Evolutionary conservation across 352 stramenopile species (phyloP).

Genomic region (Pythium aquatile): DNA sequence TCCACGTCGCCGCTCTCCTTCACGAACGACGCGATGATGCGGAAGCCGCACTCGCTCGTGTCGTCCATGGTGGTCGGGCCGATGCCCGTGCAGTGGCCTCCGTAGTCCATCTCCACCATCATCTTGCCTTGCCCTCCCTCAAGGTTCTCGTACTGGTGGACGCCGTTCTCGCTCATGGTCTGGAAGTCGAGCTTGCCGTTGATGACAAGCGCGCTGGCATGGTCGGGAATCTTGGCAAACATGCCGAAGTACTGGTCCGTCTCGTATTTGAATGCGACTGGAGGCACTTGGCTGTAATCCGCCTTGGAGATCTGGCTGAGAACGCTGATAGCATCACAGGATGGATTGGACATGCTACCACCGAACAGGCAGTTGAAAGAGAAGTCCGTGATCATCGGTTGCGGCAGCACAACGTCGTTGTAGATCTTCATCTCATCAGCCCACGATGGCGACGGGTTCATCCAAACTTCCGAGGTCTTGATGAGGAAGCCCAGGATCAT

Average conservation of each 20-base stretch:
- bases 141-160: conserved; percentile 3
- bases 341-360: neutral
- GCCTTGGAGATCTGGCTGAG: too few relatives aligned
- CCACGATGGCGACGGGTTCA: neutral
- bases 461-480: neutral
- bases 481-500: neutral
- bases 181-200: conserved; percentile 12
- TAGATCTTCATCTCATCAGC: neutral
- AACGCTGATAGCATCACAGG: neutral
- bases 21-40: neutral
- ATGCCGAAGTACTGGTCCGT: too few relatives aligned
- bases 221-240: neutral
- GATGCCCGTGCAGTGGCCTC: neutral
- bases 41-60: neutral
- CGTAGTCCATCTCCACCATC: neutral
- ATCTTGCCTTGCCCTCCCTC: neutral
- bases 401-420: neutral
- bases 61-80: too few relatives aligned
- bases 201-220: neutral
- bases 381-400: neutral
- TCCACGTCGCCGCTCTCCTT: neutral
- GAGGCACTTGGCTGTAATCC: too few relatives aligned
- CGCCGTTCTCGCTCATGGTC: neutral
- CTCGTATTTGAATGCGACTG: too few relatives aligned
- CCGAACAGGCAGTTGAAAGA: neutral